Evolutionary conservation across 2,329 filamentous ascomycete species (phyloP).

Genomic region (Colletotrichum sp.): DNA sequence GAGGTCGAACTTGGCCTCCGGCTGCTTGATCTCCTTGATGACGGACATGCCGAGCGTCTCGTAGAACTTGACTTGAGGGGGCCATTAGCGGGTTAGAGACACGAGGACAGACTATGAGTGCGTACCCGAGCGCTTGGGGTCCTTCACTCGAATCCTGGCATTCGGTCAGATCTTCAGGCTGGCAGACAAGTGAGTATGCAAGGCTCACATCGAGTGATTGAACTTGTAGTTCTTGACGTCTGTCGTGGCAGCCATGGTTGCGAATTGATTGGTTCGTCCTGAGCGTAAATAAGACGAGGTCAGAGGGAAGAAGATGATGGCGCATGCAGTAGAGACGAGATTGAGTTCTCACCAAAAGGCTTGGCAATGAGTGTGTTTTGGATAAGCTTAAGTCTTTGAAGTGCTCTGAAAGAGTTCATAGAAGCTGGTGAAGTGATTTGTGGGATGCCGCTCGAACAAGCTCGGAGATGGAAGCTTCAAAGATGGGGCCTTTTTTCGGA

Average conservation of each 20-base stretch:
- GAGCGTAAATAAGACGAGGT: background rate
- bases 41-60: slow-evolving; percentile 88
- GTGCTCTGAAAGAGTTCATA: slow-evolving; percentile 17
- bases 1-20: slow-evolving; percentile 90
- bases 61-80: slow-evolving; percentile 80
- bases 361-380: slow-evolving; percentile 10
- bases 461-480: background rate
- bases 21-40: slow-evolving; percentile 80
- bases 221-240: slow-evolving; percentile 80
- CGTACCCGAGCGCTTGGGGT: slow-evolving; percentile 79
- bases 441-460: background rate
- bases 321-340: background rate
- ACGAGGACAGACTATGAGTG: background rate
- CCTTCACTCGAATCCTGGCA: slow-evolving; percentile 87
- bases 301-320: background rate
- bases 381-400: slow-evolving; percentile 17
- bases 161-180: slow-evolving; percentile 17
- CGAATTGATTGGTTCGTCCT: slow-evolving; percentile 30
- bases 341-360: background rate
- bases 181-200: rapidly evolving
- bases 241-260: slow-evolving; percentile 71
- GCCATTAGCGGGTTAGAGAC: background rate
- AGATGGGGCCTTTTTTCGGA: slow-evolving; percentile 5
- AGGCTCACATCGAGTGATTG: slow-evolving; percentile 79
- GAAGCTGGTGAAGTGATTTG: background rate